A percentile compares a stretch with the other conserved stretches of the same genome.
Evolutionary conservation across 805 yeast genomes (phyloP).

Genomic region (Wickerhamiella dianesei): DNA sequence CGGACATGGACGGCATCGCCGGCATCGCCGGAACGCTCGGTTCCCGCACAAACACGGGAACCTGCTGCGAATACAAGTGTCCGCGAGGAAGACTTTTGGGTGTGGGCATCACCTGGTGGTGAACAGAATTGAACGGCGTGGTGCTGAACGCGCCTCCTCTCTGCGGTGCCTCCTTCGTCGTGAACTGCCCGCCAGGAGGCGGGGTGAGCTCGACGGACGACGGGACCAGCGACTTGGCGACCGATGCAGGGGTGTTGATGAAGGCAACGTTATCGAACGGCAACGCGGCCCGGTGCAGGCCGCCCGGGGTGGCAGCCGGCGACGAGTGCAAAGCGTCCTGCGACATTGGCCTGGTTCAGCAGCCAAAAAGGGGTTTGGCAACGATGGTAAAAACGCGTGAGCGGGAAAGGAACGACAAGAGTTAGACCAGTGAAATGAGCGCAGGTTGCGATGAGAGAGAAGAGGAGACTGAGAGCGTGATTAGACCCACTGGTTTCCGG

Average conservation of each 20-base stretch:
- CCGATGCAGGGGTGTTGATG: neutral
- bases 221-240: neutral
- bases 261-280: neutral
- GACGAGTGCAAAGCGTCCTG: neutral
- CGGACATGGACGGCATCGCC: neutral
- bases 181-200: neutral
- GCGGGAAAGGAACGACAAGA: no score
- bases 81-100: neutral
- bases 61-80: neutral
- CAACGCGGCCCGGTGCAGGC: neutral
- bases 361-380: no score
- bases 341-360: no score
- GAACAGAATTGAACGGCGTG: neutral
- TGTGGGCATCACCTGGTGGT: neutral
- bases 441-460: neutral
- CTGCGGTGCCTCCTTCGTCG: neutral
- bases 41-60: neutral
- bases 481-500: neutral
- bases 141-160: neutral
- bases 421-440: no score
- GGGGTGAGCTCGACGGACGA: slow-evolving; percentile 1
- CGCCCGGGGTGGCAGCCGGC: neutral
- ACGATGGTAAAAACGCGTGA: no score
- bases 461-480: neutral
- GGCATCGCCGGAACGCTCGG: neutral